Conservation (phyloP, 2,329 filamentous ascomycete species). For the Cercospora zeae-maydis region DNA sequence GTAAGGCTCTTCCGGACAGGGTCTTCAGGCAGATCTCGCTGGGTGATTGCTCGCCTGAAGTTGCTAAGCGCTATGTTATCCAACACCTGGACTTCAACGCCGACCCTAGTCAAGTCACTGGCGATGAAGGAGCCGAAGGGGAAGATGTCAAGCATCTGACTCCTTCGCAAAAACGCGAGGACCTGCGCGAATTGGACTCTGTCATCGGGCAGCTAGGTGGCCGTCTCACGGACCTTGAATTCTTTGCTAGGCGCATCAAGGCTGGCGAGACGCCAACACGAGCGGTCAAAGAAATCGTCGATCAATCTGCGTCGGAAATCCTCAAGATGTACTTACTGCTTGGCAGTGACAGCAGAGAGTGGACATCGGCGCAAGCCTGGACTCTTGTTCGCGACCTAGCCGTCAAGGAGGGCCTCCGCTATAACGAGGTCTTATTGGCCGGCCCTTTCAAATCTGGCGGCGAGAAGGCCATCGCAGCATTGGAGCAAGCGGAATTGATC, state of each 20-base stretch:
- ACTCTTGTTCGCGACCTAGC: slow-evolving; percentile 76
- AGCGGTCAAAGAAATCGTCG: slow-evolving; percentile 83
- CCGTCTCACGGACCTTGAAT: slow-evolving; percentile 91
- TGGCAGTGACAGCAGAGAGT: slow-evolving; percentile 57
- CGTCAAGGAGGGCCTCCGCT: slow-evolving; percentile 64
- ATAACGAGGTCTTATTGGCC: slow-evolving; percentile 79
- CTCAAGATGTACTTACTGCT: slow-evolving; percentile 83
- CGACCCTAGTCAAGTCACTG: slow-evolving; percentile 28
- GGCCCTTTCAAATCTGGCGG: slow-evolving; percentile 69
- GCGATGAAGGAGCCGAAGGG: slow-evolving; percentile 38
- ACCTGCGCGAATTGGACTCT: slow-evolving; percentile 70
- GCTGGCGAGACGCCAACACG: slow-evolving; percentile 76
- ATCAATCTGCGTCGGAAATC: slow-evolving; percentile 84
- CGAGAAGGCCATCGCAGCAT: slow-evolving; percentile 71
- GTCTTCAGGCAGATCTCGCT: slow-evolving; percentile 84
- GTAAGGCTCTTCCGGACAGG: slow-evolving; percentile 82
- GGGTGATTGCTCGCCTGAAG: slow-evolving; percentile 76
- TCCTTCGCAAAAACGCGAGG: slow-evolving; percentile 47
- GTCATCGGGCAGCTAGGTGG: slow-evolving; percentile 82
- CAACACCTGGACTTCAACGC: slow-evolving; percentile 64
- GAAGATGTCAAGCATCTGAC: slow-evolving; percentile 43
- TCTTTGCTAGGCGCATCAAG: slow-evolving; percentile 84
- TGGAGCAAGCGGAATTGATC: slow-evolving; percentile 84
- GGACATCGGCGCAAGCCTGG: slow-evolving; percentile 88
- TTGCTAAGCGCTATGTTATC: slow-evolving; percentile 87